Evolutionary conservation across 495 filamentous ascomycete species (phyloP).

Genomic region (Penicillium paxilli): DNA sequence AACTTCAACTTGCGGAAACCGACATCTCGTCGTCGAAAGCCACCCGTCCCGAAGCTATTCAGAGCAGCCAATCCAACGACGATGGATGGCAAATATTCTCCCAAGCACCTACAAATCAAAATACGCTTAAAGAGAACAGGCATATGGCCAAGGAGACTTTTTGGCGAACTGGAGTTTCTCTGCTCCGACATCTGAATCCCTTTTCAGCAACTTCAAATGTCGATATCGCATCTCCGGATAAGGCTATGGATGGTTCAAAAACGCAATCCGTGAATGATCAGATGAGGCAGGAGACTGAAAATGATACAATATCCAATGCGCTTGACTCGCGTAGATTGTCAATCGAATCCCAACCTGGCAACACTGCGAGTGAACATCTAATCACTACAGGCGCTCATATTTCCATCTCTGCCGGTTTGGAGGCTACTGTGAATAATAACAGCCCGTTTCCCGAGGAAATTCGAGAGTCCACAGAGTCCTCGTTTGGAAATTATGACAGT

Average conservation of each 20-base stretch:
- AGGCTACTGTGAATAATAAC: no score
- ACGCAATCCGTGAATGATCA: neutral
- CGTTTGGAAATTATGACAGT: neutral
- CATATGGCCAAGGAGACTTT: neutral
- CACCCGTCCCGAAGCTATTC: neutral
- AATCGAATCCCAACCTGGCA: conserved; percentile 5
- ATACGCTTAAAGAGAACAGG: neutral
- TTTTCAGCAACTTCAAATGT: neutral
- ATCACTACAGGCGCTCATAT: neutral
- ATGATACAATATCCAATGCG: neutral
- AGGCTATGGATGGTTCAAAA: neutral
- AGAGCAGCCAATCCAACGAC: neutral
- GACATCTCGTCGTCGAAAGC: neutral
- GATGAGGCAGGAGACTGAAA: neutral
- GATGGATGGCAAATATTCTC: conserved; percentile 13
- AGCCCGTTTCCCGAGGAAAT: no score
- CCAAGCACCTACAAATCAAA: conserved; percentile 3
- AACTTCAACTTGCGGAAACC: neutral
- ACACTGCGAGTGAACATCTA: neutral
- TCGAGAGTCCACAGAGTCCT: neutral
- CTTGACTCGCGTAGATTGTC: neutral
- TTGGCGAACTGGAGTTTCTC: neutral
- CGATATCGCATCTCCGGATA: neutral
- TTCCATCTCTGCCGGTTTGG: no score
- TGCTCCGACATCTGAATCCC: neutral